Evolutionary conservation across 169 alveolate genomes (phyloP).

Genomic region (Plasmodium relictum): DNA sequence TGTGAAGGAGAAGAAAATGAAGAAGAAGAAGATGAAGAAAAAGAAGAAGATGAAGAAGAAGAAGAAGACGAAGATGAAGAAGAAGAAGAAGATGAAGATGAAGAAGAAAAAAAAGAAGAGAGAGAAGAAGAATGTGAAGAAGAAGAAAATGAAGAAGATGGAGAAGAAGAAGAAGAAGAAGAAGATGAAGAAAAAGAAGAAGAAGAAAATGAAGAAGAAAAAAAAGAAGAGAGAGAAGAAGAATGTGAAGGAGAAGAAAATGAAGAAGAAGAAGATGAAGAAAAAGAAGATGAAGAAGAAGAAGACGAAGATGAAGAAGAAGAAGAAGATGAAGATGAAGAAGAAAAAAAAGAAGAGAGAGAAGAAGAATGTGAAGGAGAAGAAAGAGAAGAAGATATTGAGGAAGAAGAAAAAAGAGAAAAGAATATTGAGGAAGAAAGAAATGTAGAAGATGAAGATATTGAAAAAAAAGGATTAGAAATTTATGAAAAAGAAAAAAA

Average conservation of each 20-base stretch:
- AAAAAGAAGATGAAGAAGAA: not conserved
- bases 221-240: not conserved
- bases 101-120: not conserved
- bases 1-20: not conserved
- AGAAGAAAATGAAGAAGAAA: not conserved
- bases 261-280: constrained; percentile 3
- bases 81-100: too few species aligned
- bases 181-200: not conserved
- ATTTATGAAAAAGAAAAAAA: not conserved
- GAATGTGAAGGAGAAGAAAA: not conserved
- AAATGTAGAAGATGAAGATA: not conserved
- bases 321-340: not conserved
- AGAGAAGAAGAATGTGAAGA: not conserved
- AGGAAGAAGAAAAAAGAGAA: too few species aligned
- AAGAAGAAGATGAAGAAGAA: too few species aligned
- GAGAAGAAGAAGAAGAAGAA: not conserved
- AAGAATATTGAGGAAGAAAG: too few species aligned
- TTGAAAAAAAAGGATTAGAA: not conserved
- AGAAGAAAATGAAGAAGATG: not conserved
- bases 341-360: not conserved
- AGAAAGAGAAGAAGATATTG: not conserved
- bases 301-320: not conserved
- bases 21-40: too few species aligned
- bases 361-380: constrained; percentile 4
- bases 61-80: too few species aligned